These are phyloP conservation scores for Emmonsiellopsis sp. DNA, from an alignment of 2,329 filamentous ascomycete species.

Conservation along the genomic window DNA sequence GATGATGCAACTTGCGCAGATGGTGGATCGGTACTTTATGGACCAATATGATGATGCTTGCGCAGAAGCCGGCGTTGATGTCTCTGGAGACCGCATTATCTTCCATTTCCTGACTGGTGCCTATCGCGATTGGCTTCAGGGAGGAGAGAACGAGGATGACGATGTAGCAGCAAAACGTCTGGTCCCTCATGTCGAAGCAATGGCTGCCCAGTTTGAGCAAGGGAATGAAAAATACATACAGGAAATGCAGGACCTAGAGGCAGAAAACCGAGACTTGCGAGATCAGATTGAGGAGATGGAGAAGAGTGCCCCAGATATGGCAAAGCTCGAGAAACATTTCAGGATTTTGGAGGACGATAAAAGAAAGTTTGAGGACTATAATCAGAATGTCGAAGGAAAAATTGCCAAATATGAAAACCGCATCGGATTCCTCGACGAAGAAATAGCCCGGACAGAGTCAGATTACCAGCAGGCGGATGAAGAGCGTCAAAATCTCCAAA, in stretches of 20 bases:
- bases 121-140: constrained; percentile 87
- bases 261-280: constrained; percentile 68
- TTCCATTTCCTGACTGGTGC: constrained; percentile 85
- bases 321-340: constrained; percentile 77
- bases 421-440: constrained; percentile 72
- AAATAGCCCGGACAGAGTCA: constrained; percentile 66
- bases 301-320: constrained; percentile 74
- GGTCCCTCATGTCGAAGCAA: constrained; percentile 72
- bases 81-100: constrained; percentile 83
- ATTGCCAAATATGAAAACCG: constrained; percentile 81
- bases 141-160: constrained; percentile 79
- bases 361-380: constrained; percentile 92
- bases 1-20: constrained; percentile 97
- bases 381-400: constrained; percentile 69
- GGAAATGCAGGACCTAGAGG: constrained; percentile 77
- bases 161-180: constrained; percentile 73
- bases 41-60: constrained; percentile 86
- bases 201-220: constrained; percentile 79
- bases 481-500: constrained; percentile 70
- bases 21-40: constrained; percentile 73
- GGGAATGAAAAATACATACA: constrained; percentile 77
- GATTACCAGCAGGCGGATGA: constrained; percentile 74
- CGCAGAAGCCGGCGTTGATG: constrained; percentile 75
- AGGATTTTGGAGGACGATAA: constrained; percentile 92
- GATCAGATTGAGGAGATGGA: constrained; percentile 85